These are phyloP conservation scores for Carallia brachiata DNA, from an alignment of 345 rosid species.

Conservation along the genomic window DNA sequence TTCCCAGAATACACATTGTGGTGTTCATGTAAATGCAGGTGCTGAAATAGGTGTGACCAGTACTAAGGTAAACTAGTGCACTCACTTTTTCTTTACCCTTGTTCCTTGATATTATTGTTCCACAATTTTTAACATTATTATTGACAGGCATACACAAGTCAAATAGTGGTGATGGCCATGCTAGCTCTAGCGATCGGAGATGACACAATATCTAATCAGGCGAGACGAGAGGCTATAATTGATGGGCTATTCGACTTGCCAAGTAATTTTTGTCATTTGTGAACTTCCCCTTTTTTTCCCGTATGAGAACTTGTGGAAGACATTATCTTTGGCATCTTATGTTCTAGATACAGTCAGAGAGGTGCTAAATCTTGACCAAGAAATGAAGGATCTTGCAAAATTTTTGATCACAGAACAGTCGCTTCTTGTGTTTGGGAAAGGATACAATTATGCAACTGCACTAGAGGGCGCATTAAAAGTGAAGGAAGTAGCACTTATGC, in stretches of 20 bases:
- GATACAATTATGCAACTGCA: constrained; percentile 83
- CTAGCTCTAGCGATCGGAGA: constrained; percentile 88
- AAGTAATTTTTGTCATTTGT: constrained; percentile 40
- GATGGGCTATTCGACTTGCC: constrained; percentile 87
- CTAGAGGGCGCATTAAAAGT: constrained; percentile 93
- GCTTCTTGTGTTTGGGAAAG: constrained; percentile 89
- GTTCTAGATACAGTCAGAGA: constrained; percentile 74
- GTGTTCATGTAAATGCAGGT: constrained; percentile 92
- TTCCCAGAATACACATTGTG: constrained; percentile 85
- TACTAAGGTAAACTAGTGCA: constrained; percentile 61
- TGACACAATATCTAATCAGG: constrained; percentile 73
- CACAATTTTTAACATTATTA: background rate
- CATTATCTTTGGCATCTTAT: background rate
- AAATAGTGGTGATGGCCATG: constrained; percentile 96
- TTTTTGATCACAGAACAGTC: constrained; percentile 75
- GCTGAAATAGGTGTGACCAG: constrained; percentile 98
- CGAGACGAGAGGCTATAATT: constrained; percentile 79
- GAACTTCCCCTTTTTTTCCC: too few species aligned
- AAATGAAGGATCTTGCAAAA: constrained; percentile 86
- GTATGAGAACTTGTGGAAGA: background rate
- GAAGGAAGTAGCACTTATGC: constrained; percentile 96
- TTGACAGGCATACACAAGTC: constrained; percentile 91
- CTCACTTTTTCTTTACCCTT: background rate
- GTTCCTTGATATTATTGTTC: constrained; percentile 8
- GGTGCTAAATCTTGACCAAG: constrained; percentile 77